These are phyloP conservation scores for Penicillium sp. DNA, from an alignment of 2,329 filamentous ascomycete species.

Conservation along the genomic window DNA sequence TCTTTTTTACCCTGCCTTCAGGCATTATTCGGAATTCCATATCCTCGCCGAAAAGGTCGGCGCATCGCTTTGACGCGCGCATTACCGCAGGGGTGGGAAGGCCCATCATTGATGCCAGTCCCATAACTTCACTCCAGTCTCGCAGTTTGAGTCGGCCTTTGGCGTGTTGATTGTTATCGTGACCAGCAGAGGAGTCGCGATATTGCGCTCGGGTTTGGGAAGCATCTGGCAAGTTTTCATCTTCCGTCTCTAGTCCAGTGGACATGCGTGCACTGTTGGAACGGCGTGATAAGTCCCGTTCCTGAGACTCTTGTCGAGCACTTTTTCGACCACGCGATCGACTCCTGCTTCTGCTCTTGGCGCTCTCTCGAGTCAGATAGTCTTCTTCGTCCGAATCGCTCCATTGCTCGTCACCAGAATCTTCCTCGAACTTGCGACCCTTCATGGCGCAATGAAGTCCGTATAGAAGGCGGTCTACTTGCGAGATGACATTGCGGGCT, in stretches of 20 bases:
- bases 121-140: constrained; percentile 85
- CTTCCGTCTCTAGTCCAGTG: constrained; percentile 6
- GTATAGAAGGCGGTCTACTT: constrained; percentile 67
- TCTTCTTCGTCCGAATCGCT: constrained; percentile 30
- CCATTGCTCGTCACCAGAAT: constrained; percentile 32
- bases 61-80: constrained; percentile 71
- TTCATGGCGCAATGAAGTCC: constrained; percentile 68
- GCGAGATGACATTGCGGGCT: constrained; percentile 67
- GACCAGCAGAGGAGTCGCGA: constrained; percentile 4
- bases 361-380: constrained; percentile 2
- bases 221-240: constrained; percentile 7
- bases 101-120: constrained; percentile 71
- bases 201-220: constrained; percentile 20
- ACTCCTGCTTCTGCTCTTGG: constrained; percentile 18
- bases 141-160: constrained; percentile 46
- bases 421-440: constrained; percentile 43
- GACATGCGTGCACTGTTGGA: constrained; percentile 12
- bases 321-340: constrained; percentile 30
- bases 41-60: constrained; percentile 69
- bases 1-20: constrained; percentile 36
- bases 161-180: constrained; percentile 8
- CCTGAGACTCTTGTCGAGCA: constrained; percentile 16
- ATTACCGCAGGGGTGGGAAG: constrained; percentile 66
- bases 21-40: constrained; percentile 64
- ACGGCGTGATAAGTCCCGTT: constrained; percentile 6